Evolutionary conservation across 2,329 filamentous ascomycete species (phyloP).

Genomic region (Aspergillus fischeri): DNA sequence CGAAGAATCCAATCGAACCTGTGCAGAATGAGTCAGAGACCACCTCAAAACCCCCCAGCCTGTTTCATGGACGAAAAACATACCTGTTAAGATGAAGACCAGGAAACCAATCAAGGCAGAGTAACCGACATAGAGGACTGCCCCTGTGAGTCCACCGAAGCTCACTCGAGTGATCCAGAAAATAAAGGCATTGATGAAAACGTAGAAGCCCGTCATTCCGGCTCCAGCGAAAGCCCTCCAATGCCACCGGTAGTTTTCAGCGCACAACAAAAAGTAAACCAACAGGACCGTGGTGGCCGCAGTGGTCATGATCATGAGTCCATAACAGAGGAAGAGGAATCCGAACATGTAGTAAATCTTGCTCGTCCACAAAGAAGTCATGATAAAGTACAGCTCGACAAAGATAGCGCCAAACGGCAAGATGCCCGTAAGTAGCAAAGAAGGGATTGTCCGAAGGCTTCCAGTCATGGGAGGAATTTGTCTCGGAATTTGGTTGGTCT

Average conservation of each 20-base stretch:
- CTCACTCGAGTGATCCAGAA: conserved; percentile 88
- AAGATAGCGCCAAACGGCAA: conserved; percentile 96
- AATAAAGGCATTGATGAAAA: conserved; percentile 84
- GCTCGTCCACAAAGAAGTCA: conserved; percentile 98
- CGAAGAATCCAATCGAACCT: conserved; percentile 95
- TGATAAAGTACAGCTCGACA: conserved; percentile 98
- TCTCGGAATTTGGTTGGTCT: conserved; percentile 95
- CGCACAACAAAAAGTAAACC: conserved; percentile 93
- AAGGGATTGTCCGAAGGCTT: conserved; percentile 82
- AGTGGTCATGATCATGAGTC: conserved; percentile 92
- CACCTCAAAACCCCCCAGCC: not conserved
- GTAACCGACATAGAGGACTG: conserved; percentile 90
- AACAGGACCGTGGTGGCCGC: conserved; percentile 89
- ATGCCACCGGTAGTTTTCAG: conserved; percentile 98
- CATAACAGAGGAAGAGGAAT: conserved; percentile 96
- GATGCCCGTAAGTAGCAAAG: conserved; percentile 86
- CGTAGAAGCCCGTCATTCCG: conserved; percentile 84
- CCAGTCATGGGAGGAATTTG: conserved; percentile 83
- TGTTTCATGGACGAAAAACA: conserved; percentile 33
- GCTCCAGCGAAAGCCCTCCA: conserved; percentile 93
- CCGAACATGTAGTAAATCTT: conserved; percentile 99
- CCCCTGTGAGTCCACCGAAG: conserved; percentile 77
- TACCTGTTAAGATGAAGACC: conserved; percentile 92
- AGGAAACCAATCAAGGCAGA: conserved; percentile 82
- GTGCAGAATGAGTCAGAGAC: not conserved